Percentiles rank a stretch among this genome's conserved stretches.
These are phyloP conservation scores for Cornus kousa DNA, from an alignment of 148 eudicot species.

Conservation along the genomic window DNA sequence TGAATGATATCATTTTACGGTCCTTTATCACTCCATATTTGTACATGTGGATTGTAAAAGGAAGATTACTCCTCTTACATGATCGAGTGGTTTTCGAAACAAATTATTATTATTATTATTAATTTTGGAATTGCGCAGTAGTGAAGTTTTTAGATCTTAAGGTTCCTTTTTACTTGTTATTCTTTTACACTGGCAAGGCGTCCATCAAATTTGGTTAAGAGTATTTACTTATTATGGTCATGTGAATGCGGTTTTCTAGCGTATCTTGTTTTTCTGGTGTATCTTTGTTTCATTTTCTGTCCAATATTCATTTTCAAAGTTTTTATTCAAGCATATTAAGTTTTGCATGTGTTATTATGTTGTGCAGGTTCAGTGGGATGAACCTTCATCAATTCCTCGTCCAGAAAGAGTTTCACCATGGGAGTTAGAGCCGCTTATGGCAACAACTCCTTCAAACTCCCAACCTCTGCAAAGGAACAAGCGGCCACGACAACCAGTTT, in stretches of 20 bases:
- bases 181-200: not conserved
- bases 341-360: not conserved
- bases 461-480: conserved; percentile 75
- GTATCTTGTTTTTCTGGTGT: not conserved
- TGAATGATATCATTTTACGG: not conserved
- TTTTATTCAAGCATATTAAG: not conserved
- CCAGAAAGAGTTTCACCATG: conserved; percentile 93
- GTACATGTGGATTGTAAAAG: no score
- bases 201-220: not conserved
- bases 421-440: conserved; percentile 85
- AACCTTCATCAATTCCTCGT: conserved; percentile 74
- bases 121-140: not conserved
- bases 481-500: conserved; percentile 57
- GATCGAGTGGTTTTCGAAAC: not conserved
- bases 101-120: no score
- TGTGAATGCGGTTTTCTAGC: not conserved
- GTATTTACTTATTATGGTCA: not conserved
- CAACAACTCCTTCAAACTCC: conserved; percentile 45
- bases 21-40: not conserved
- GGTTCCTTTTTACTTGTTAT: not conserved
- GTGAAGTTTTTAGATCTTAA: not conserved
- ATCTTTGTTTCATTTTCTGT: not conserved
- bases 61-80: not conserved
- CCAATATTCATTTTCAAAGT: not conserved
- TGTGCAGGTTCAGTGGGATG: conserved; percentile 95